phyloP scores from a whole-genome alignment of 257 asterid species.

The Perilla frutescens region DNA sequence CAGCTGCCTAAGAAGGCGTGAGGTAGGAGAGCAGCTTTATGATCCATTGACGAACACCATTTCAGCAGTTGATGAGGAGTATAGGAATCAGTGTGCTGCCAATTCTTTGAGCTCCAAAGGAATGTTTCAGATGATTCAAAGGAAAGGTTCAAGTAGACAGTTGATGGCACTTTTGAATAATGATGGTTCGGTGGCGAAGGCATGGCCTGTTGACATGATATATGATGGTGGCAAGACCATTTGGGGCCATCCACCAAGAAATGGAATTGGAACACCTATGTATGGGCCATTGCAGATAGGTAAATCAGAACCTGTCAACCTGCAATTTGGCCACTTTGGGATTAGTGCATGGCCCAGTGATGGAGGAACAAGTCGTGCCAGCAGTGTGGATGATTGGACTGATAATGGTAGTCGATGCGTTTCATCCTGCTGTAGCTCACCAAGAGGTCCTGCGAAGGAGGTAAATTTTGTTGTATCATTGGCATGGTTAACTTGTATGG shows the following conservation, averaged over 20 bases:
- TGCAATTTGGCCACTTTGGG: conserved; percentile 91
- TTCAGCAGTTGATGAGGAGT: conserved; percentile 68
- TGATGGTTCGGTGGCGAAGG: conserved; percentile 96
- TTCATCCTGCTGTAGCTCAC: conserved; percentile 96
- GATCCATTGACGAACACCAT: conserved; percentile 72
- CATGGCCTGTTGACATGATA: conserved; percentile 77
- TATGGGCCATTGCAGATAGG: conserved; percentile 85
- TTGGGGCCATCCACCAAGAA: conserved; percentile 41
- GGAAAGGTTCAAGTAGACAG: conserved; percentile 90
- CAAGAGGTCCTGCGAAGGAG: conserved; percentile 85
- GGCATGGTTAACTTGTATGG: background rate
- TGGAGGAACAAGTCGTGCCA: conserved; percentile 86
- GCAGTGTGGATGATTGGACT: conserved; percentile 82
- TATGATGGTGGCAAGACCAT: conserved; percentile 53
- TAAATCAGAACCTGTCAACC: conserved; percentile 83
- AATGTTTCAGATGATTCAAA: conserved; percentile 89
- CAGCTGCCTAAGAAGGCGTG: conserved; percentile 83
- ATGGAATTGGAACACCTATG: conserved; percentile 66
- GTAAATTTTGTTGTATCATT: conserved; percentile 39
- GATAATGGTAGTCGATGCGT: conserved; percentile 76
- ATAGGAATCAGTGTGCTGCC: conserved; percentile 79
- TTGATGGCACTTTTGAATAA: conserved; percentile 86
- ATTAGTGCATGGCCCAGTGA: conserved; percentile 91
- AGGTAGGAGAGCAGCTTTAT: conserved; percentile 73
- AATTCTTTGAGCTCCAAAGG: conserved; percentile 85